Evolutionary conservation across 306 rosid species (phyloP), one percentile per base, ranked within the genome.

Genomic region (Arachis stenosperma): DNA sequence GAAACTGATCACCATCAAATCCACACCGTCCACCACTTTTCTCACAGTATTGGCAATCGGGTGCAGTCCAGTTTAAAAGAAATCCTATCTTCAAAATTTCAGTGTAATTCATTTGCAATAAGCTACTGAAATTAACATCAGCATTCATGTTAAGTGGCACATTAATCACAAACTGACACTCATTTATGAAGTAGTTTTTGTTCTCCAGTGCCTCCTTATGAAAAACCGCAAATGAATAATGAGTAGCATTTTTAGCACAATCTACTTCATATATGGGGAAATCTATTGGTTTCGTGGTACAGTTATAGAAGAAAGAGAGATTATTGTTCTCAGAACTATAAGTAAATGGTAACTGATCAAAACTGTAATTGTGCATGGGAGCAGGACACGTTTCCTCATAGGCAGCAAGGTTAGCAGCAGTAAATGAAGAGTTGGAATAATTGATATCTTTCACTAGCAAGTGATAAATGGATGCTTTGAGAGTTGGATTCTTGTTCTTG

Each of bases 11-110:
- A 48, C 54, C 1, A 37, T 71, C 79, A 63, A 80, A 81, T 48
- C 93, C 89, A 79, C 98, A 88, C 4, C 84, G 72, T 15, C 96
- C 89, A 5, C 89, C 91, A 69, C 93, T 88, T 22, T 3, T 69
- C 77, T 81, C 83, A 78, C 93, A 87, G 22, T 42, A 42, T 56
- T 81, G 70, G 61, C 92, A 92, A 62, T 84, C 74, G 62, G 78
- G 84, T 29, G 75, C 82, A 66, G 47, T 78, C 89, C 98, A 87
- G 69, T 78, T 86, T 81, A 88, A 82, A 72, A 76, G 14, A 73
- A 83, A 88, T 47, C 96, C 97, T 87, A 81, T 83, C 81, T 83
- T 80, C 82, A 90, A 61, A 61, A 90, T 52, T 2, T 88, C 15
- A 12, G 54, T 48, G 6, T 48, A 48, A 12, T 48, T 84, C 91